Evolutionary conservation across 148 eudicot species (phyloP).

Genomic region (Fallopia convolvulus): DNA sequence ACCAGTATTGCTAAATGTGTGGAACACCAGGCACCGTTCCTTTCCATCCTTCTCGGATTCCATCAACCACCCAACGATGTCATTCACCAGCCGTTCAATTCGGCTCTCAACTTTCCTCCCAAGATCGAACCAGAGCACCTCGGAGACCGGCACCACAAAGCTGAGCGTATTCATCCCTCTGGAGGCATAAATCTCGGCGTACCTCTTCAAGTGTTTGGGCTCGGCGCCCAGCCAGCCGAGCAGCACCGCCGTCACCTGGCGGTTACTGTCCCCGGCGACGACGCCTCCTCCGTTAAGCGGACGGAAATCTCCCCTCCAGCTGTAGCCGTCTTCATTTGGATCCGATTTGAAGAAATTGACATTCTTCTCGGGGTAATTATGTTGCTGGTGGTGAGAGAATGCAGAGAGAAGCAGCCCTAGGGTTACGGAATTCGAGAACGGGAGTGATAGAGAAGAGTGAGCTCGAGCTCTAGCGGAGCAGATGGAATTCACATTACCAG

Average conservation of each 20-base stretch:
- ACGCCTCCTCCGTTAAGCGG: not conserved
- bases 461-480: not conserved
- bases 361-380: not conserved
- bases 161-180: slow-evolving; percentile 56
- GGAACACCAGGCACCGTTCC: slow-evolving; percentile 58
- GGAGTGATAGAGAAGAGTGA: not conserved
- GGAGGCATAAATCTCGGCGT: slow-evolving; percentile 55
- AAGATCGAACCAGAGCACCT: slow-evolving; percentile 59
- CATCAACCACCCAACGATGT: slow-evolving; percentile 60
- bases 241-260: slow-evolving; percentile 58
- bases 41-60: slow-evolving; percentile 32
- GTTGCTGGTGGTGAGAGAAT: not conserved
- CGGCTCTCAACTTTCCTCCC: slow-evolving; percentile 57
- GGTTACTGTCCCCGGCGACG: slow-evolving; percentile 12
- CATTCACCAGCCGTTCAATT: slow-evolving; percentile 29
- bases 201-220: slow-evolving; percentile 65
- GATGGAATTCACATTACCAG: not conserved
- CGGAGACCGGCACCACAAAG: slow-evolving; percentile 60
- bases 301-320: slow-evolving; percentile 5
- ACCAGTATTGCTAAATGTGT: slow-evolving; percentile 94
- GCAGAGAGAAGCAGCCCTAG: not conserved
- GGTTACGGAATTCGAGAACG: not conserved
- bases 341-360: slow-evolving; percentile 12
- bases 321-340: not conserved
- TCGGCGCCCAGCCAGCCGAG: slow-evolving; percentile 86